A percentile compares a stretch with the other conserved stretches of the same genome.
phyloP scores from a whole-genome alignment of 2,329 filamentous ascomycete species.

The Zarea fungicola region DNA sequence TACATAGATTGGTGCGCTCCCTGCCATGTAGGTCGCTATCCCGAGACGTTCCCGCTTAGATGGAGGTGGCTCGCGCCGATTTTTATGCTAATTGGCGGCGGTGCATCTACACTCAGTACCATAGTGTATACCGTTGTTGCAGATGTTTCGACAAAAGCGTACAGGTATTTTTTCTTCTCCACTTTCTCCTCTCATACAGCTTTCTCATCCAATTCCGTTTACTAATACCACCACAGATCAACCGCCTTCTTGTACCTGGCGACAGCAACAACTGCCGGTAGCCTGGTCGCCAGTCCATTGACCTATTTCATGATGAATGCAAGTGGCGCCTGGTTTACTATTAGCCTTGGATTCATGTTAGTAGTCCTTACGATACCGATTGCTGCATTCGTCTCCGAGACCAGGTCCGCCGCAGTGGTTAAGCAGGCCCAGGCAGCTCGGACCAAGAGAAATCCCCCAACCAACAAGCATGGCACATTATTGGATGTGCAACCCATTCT shows the following conservation, averaged over 20 bases:
- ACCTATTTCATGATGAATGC: conserved; percentile 16
- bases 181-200: neutral
- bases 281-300: conserved; percentile 17
- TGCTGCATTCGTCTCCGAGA: conserved; percentile 15
- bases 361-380: conserved; percentile 10
- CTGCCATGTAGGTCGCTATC: conserved; percentile 9
- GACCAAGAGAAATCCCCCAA: neutral
- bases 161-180: conserved; percentile 2
- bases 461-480: neutral
- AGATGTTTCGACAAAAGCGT: conserved; percentile 7
- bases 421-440: neutral
- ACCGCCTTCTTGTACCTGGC: conserved; percentile 17
- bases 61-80: conserved; percentile 15
- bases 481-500: neutral
- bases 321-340: conserved; percentile 12
- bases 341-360: conserved; percentile 9
- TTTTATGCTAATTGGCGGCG: conserved; percentile 18
- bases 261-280: conserved; percentile 14
- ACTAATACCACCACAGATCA: conserved; percentile 11
- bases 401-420: neutral
- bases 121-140: conserved; percentile 17
- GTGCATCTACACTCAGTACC: conserved; percentile 15
- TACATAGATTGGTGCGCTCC: neutral
- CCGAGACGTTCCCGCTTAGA: conserved; percentile 15
- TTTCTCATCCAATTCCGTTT: neutral